A percentile compares a stretch with the other conserved stretches of the same genome.
These are phyloP conservation scores for Ustilago trichophora DNA, from an alignment of 1,284 basidiomycete species.

Conservation along the genomic window DNA sequence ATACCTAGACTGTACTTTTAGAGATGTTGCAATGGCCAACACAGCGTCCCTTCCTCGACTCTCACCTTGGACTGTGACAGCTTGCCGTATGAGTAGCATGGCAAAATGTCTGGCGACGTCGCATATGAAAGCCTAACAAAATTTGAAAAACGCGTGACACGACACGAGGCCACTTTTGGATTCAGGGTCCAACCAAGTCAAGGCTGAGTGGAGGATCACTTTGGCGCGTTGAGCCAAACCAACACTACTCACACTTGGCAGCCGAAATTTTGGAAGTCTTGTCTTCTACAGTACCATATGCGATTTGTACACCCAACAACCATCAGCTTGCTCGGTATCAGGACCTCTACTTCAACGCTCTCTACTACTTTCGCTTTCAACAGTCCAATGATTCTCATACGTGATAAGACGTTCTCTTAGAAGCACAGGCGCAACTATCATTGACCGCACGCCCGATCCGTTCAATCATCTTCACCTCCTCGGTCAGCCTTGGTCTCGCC, in stretches of 20 bases:
- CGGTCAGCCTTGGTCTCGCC: background rate
- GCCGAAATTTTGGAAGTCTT: too few relatives aligned
- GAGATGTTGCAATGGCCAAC: slow-evolving; percentile 12
- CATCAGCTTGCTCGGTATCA: too few relatives aligned
- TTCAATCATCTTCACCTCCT: background rate
- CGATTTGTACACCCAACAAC: too few relatives aligned
- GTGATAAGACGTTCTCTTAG: too few relatives aligned
- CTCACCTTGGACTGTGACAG: too few relatives aligned
- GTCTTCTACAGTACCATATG: too few relatives aligned
- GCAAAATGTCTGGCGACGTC: too few relatives aligned
- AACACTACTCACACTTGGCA: slow-evolving; percentile 8
- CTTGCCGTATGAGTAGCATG: too few relatives aligned
- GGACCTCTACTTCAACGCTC: too few relatives aligned
- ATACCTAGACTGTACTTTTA: slow-evolving; percentile 21
- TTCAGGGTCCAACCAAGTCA: slow-evolving; percentile 18
- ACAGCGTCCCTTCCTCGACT: background rate
- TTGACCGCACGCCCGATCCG: background rate
- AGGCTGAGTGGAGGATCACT: background rate
- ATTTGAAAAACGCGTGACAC: slow-evolving; percentile 25
- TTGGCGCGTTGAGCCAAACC: slow-evolving; percentile 6
- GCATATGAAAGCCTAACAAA: slow-evolving; percentile 10
- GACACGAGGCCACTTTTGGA: slow-evolving; percentile 31
- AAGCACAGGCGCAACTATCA: background rate
- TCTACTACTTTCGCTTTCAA: too few relatives aligned
- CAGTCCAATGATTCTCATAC: too few relatives aligned